Evolutionary conservation across 306 rosid species (phyloP), one percentile per base, ranked within the genome.

Genomic region (Inga oerstediana): DNA sequence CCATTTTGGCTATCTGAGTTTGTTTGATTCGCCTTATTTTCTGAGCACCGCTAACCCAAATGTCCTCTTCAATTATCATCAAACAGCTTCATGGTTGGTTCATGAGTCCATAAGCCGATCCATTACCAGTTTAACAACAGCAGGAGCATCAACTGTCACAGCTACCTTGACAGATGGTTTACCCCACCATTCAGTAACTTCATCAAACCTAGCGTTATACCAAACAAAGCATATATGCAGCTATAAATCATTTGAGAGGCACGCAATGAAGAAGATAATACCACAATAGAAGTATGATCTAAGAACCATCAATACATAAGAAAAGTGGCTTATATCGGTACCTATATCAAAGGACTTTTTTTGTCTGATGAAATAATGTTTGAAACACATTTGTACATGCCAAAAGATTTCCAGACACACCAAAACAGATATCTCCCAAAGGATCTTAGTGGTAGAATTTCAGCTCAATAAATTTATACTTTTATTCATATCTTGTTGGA

Each of bases 111-210:
- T 81, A 52, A 96, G 97, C 49, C 99, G 92, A 54, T 91, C 97
- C 93, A 92, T 93, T 66, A 96, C 78, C 89, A 93, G 27, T 77
- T 90, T 90, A 66, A 90, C 75, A 39, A 86, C 89, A 37, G 84
- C 75, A 0, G 94, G 96, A 74, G 98, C 97, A 84, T 93, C 97
- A 74, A 93, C 97, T 8, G 98, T 96, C 79, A 96, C 97, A 5
- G 98, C 99, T 27, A 96, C 98, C 91, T 92, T 96, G 82, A 92
- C 96, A 0, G 93, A 65, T 15, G 98, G 98, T 84, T 84, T 89
- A 78, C 90, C 85, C 8, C 92, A 89, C 99, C 99, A 96, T 79
- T 92, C 99, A 44, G 93, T 92, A 56, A 84, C 82, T 89, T 96
- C 98, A 5, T 79, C 97, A 82, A 92, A 96, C 91, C 98, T 95